Evolutionary conservation across 106 monocot species (phyloP).

Genomic region (Apostasia shenzhenica): DNA sequence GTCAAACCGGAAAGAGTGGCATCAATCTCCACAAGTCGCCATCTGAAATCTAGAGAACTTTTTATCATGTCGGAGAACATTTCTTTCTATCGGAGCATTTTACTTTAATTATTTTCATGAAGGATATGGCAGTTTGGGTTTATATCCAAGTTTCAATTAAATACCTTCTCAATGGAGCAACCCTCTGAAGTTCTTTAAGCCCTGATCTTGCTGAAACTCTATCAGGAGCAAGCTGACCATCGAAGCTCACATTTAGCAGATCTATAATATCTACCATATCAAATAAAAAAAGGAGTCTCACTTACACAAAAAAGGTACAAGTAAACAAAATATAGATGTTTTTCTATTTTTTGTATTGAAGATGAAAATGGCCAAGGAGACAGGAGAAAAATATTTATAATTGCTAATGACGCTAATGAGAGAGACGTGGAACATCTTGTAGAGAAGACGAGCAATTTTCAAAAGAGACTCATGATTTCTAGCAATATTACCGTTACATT

Average conservation of each 20-base stretch:
- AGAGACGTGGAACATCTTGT: too few species aligned
- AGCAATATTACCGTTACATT: too few species aligned
- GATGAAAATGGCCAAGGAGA: not conserved
- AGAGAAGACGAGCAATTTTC: too few species aligned
- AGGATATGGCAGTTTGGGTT: too few species aligned
- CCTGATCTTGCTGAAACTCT: conserved; percentile 77
- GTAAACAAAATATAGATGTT: not conserved
- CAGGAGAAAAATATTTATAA: not conserved
- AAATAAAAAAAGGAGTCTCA: not conserved
- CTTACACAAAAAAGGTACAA: not conserved
- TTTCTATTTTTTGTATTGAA: not conserved
- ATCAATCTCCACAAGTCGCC: conserved; percentile 97
- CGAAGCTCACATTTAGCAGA: conserved; percentile 95
- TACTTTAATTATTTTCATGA: too few species aligned
- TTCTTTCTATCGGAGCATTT: not conserved
- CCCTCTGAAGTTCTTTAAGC: conserved; percentile 66
- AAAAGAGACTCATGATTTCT: too few species aligned
- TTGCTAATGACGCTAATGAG: too few species aligned
- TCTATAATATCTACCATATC: conserved; percentile 65
- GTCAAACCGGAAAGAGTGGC: conserved; percentile 53
- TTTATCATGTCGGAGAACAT: conserved; percentile 2
- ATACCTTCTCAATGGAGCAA: conserved; percentile 84
- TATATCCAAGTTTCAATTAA: not conserved
- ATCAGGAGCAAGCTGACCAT: conserved; percentile 89
- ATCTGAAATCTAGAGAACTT: conserved; percentile 40